Percentiles rank a stretch among this genome's conserved stretches.
These are phyloP conservation scores for Odonthalia washingtoniensis DNA, from an alignment of 31 red algal species.

Conservation along the genomic window DNA sequence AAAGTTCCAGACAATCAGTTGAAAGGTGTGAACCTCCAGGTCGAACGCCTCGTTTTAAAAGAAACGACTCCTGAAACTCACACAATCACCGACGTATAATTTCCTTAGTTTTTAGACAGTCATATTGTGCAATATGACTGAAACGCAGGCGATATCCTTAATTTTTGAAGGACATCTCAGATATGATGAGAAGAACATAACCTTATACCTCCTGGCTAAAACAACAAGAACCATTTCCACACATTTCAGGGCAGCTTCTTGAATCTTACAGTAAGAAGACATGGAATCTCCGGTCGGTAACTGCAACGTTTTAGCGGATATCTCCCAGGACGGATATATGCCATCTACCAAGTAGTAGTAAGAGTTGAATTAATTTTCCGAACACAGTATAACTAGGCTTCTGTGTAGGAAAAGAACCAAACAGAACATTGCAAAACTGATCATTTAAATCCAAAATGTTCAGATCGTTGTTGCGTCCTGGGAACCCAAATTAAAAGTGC, in stretches of 20 bases:
- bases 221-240: conserved; percentile 46
- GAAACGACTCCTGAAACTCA: no score
- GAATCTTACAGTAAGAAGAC: neutral
- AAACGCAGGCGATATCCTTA: neutral
- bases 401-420: conserved; percentile 6
- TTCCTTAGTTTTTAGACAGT: no score
- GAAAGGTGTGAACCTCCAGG: no score
- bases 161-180: conserved; percentile 11
- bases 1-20: no score
- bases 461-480: conserved; percentile 26
- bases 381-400: neutral
- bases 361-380: conserved; percentile 6
- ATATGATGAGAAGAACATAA: conserved; percentile 33
- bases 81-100: no score
- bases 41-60: no score
- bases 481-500: conserved; percentile 27
- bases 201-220: conserved; percentile 22
- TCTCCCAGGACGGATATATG: conserved; percentile 52
- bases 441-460: conserved; percentile 31
- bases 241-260: conserved; percentile 38
- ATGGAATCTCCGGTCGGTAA: neutral
- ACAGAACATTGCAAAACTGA: conserved; percentile 12
- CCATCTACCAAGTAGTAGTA: conserved; percentile 50
- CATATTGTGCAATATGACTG: no score
- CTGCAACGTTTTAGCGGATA: neutral